These are phyloP conservation scores for Xanthoconium separans DNA, from an alignment of 1,284 basidiomycete genomes.

Conservation along the genomic window DNA sequence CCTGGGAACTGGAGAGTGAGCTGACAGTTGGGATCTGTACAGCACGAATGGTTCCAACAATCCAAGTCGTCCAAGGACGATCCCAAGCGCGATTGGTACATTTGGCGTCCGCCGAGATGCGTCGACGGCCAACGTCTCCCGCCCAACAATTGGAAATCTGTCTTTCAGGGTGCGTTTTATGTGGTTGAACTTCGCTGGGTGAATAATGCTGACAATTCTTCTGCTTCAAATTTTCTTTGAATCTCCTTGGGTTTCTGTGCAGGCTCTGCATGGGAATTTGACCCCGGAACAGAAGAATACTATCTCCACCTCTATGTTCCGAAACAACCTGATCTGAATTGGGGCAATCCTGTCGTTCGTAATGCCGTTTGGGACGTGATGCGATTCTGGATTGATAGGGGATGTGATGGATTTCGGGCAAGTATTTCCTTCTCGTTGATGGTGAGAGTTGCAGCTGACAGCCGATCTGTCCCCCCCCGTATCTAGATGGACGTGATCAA, in stretches of 20 bases:
- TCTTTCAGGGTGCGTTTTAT: constrained; percentile 55
- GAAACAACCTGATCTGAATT: not conserved
- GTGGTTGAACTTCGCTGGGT: not conserved
- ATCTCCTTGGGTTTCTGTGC: not conserved
- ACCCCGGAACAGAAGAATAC: constrained; percentile 66
- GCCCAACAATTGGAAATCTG: constrained; percentile 74
- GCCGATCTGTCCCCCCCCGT: not conserved
- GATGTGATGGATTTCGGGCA: constrained; percentile 74
- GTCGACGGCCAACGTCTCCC: constrained; percentile 43
- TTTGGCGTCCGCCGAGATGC: constrained; percentile 65
- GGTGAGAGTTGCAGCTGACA: constrained; percentile 1
- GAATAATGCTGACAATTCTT: not conserved
- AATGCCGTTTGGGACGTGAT: constrained; percentile 39
- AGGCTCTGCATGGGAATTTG: constrained; percentile 75
- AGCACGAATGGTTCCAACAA: constrained; percentile 72
- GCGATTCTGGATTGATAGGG: constrained; percentile 69
- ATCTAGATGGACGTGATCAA: not conserved
- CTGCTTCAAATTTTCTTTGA: constrained; percentile 1
- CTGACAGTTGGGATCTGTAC: not conserved
- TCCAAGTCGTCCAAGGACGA: constrained; percentile 58
- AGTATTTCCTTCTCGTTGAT: constrained; percentile 14
- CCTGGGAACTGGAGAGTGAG: not conserved
- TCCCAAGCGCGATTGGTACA: constrained; percentile 73
- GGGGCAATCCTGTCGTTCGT: not conserved
- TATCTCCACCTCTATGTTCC: constrained; percentile 68